Evolutionary conservation across 2,329 filamentous ascomycete genomes (phyloP).

Genomic region (Trichoderma citrinoviride): DNA sequence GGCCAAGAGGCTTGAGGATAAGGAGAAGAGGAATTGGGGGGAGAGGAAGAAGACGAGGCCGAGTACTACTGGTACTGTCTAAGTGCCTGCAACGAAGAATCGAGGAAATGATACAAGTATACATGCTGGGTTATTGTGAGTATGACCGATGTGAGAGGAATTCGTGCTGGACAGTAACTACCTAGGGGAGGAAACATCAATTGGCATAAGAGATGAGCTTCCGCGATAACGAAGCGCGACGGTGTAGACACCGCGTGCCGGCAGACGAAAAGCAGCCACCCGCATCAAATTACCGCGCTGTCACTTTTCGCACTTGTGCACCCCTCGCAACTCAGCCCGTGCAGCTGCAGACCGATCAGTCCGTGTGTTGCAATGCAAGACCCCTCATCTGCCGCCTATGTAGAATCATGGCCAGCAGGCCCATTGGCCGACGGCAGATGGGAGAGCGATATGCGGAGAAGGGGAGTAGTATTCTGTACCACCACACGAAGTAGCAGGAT

Average conservation of each 20-base stretch:
- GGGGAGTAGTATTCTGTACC: background rate
- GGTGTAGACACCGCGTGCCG: background rate
- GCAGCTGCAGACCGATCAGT: no score
- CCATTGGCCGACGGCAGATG: background rate
- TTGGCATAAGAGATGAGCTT: background rate
- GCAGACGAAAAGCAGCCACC: background rate
- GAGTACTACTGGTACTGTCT: background rate
- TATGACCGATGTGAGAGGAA: background rate
- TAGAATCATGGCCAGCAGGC: background rate
- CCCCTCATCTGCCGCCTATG: constrained; percentile 6
- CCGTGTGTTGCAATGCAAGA: no score
- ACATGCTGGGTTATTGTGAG: background rate
- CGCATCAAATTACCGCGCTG: background rate
- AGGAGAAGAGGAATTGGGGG: background rate
- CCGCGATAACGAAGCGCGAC: background rate
- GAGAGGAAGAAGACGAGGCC: background rate
- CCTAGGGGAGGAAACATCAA: background rate
- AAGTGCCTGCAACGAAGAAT: background rate
- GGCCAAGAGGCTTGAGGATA: background rate
- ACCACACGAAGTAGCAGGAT: constrained; percentile 5
- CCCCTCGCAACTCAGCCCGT: background rate
- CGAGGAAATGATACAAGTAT: background rate
- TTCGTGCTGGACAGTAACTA: background rate
- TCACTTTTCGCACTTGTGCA: background rate
- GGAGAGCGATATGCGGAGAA: background rate